phyloP scores from a whole-genome alignment of 805 yeast species.

The Ogataea nakhonphanomensis region DNA sequence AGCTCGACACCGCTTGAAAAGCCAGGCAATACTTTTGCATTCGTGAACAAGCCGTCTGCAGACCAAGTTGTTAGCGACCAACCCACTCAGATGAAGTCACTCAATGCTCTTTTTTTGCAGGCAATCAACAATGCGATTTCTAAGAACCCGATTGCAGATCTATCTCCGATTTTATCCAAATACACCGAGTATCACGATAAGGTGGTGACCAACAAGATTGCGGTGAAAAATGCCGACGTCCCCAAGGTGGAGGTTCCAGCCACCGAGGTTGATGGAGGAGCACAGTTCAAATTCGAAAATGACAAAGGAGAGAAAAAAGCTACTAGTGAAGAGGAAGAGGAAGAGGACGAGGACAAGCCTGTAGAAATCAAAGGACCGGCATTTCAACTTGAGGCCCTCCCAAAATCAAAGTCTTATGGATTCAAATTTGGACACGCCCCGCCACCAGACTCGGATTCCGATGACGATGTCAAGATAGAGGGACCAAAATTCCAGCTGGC shows the following conservation, averaged over 20 bases:
- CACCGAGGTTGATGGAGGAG: conserved; percentile 1
- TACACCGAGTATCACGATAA: conserved; percentile 51
- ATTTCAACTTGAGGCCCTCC: conserved; percentile 47
- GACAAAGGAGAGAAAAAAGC: conserved; percentile 7
- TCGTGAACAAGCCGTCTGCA: not conserved
- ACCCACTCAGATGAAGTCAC: conserved; percentile 54
- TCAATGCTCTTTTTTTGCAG: conserved; percentile 57
- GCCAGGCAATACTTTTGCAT: conserved; percentile 4
- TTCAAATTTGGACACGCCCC: conserved; percentile 43
- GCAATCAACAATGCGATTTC: conserved; percentile 41
- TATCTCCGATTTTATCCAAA: conserved; percentile 52
- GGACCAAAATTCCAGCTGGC: conserved; percentile 64
- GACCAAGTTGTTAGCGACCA: conserved; percentile 20
- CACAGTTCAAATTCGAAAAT: conserved; percentile 17
- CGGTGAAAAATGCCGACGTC: conserved; percentile 24
- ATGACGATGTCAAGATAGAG: conserved; percentile 61
- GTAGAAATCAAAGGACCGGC: conserved; percentile 69
- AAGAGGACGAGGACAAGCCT: conserved; percentile 16
- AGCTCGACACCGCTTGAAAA: not conserved
- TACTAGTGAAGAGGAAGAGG: not conserved
- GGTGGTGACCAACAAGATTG: conserved; percentile 30
- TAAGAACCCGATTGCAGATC: conserved; percentile 50
- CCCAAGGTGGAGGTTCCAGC: conserved; percentile 24
- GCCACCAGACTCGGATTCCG: conserved; percentile 39
- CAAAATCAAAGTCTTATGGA: conserved; percentile 48